Conservation (phyloP, 192 early-diverging fungal species). For the Coemansia sp. region DNA sequence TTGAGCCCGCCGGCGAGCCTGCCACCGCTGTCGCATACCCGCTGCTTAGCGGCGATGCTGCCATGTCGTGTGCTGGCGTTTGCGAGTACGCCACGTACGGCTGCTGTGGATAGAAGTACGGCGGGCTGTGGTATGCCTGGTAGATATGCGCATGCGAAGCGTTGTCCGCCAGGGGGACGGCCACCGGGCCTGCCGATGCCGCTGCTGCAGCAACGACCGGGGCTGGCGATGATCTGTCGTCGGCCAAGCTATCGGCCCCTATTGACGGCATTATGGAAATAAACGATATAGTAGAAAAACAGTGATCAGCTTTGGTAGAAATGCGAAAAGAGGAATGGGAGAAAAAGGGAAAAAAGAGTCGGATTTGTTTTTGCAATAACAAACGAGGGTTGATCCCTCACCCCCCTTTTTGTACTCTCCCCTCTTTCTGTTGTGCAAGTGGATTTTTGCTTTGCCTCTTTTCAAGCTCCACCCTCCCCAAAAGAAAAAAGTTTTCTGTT, state of each 20-base stretch:
- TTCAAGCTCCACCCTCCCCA: neutral
- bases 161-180: neutral
- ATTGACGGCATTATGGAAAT: slow-evolving; percentile 29
- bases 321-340: neutral
- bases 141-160: neutral
- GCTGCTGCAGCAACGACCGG: slow-evolving; percentile 5
- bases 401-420: neutral
- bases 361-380: neutral
- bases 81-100: neutral
- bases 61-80: neutral
- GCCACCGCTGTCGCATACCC: neutral
- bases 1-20: neutral
- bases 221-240: neutral
- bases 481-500: neutral
- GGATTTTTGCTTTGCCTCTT: neutral
- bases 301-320: slow-evolving; percentile 1
- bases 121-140: slow-evolving; percentile 5
- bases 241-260: slow-evolving; percentile 10
- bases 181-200: slow-evolving; percentile 16
- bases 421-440: neutral
- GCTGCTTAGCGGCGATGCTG: slow-evolving; percentile 9
- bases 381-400: neutral
- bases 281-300: neutral
- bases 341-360: slow-evolving; percentile 6
- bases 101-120: slow-evolving; percentile 3